Percentiles rank a stretch among this genome's conserved stretches.
These are phyloP conservation scores for Rhodotorula diobovata DNA, from an alignment of 768 basidiomycete genomes.

Conservation along the genomic window DNA sequence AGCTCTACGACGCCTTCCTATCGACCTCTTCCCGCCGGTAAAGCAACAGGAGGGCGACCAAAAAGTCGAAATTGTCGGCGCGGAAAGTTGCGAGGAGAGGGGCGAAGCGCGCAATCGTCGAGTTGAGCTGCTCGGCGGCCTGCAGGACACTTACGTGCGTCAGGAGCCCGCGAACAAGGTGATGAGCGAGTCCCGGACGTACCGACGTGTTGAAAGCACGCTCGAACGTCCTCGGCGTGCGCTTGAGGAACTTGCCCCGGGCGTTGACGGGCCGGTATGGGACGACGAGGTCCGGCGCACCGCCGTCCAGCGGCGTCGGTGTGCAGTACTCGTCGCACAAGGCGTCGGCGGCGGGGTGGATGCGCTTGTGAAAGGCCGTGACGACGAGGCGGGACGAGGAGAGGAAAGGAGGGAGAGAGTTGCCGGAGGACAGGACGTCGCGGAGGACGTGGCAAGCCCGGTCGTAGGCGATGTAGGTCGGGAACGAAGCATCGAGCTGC, in stretches of 20 bases:
- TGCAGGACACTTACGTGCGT: not conserved
- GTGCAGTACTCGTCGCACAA: slow-evolving; percentile 27
- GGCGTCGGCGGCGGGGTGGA: slow-evolving; percentile 6
- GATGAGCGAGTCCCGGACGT: no score
- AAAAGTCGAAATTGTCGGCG: slow-evolving; percentile 29
- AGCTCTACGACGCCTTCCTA: not conserved
- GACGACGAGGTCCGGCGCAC: slow-evolving; percentile 20
- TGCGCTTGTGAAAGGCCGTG: slow-evolving; percentile 19
- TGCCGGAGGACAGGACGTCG: not conserved
- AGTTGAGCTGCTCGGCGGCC: slow-evolving; percentile 37
- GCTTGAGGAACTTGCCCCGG: not conserved
- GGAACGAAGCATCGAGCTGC: not conserved
- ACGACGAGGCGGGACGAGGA: slow-evolving; percentile 14
- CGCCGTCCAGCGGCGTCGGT: slow-evolving; percentile 21
- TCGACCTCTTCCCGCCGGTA: not conserved
- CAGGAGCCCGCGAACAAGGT: no score
- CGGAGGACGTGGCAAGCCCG: slow-evolving; percentile 31
- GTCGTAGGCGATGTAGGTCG: slow-evolving; percentile 35
- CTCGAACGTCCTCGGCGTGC: slow-evolving; percentile 2
- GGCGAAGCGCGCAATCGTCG: slow-evolving; percentile 10
- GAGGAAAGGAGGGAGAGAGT: slow-evolving; percentile 5
- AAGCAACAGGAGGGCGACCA: slow-evolving; percentile 13
- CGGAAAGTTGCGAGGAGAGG: slow-evolving; percentile 9
- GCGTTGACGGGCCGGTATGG: not conserved
- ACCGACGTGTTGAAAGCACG: slow-evolving; percentile 33